These are phyloP conservation scores for Aurantiochytrium sp. DNA, from an alignment of 108 stramenopile genomes.

Conservation along the genomic window DNA sequence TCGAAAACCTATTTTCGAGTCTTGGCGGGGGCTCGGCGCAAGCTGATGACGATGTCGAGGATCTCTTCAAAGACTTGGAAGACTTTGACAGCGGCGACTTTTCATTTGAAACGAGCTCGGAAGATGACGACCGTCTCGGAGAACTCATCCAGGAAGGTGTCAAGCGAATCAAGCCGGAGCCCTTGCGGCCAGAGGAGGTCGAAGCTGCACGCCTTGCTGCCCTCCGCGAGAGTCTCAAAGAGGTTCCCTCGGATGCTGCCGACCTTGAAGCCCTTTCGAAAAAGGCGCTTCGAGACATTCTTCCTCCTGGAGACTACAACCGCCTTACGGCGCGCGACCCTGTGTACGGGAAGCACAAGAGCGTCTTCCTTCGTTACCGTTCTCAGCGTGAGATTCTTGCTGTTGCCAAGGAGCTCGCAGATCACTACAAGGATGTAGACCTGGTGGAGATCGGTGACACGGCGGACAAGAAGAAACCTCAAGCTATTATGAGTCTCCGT, in stretches of 20 bases:
- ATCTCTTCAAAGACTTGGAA: neutral
- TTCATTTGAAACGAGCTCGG: neutral
- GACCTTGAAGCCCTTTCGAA: neutral
- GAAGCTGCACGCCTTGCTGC: neutral
- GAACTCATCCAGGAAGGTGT: neutral
- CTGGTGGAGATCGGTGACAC: neutral
- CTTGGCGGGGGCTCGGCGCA: neutral
- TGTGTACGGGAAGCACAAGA: neutral
- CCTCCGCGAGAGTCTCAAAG: neutral
- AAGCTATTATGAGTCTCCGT: neutral
- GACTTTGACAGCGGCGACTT: neutral
- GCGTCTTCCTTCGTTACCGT: neutral
- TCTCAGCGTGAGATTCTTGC: neutral
- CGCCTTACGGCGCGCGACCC: constrained; percentile 15
- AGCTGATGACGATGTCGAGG: neutral
- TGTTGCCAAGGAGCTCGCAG: neutral
- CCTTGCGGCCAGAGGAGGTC: neutral
- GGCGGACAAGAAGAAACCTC: neutral
- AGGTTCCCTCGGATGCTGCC: neutral
- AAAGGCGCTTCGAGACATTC: neutral
- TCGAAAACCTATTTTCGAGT: neutral
- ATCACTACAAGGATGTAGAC: neutral
- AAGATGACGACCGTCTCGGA: neutral
- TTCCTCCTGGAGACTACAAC: neutral
- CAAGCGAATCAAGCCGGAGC: neutral